phyloP scores from a whole-genome alignment of 768 basidiomycete species.

The Clitopilus hobsonii region DNA sequence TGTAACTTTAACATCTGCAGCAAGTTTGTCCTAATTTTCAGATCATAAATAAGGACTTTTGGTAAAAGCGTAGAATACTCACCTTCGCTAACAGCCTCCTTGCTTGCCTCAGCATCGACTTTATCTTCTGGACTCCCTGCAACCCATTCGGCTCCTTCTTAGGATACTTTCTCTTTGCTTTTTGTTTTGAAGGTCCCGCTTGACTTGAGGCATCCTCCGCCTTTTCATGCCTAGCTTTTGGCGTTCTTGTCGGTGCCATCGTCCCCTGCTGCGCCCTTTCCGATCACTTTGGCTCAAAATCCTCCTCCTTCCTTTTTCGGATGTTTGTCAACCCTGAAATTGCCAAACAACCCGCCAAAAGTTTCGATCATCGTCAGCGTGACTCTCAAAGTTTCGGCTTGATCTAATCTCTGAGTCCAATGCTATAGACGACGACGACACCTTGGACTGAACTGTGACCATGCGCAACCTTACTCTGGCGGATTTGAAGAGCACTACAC shows the following conservation, averaged over 20 bases:
- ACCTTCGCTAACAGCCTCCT: constrained; percentile 80
- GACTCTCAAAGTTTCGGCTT: constrained; percentile 1
- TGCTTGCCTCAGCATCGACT: constrained; percentile 80
- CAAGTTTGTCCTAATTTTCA: constrained; percentile 59
- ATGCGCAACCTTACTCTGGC: constrained; percentile 59
- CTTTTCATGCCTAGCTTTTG: constrained; percentile 5
- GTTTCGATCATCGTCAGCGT: constrained; percentile 5
- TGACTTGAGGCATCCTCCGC: constrained; percentile 12
- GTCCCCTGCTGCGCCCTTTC: background rate
- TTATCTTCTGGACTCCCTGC: constrained; percentile 83
- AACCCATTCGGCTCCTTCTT: constrained; percentile 25
- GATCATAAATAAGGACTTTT: background rate
- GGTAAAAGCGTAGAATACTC: constrained; percentile 3
- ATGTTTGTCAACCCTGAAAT: constrained; percentile 6
- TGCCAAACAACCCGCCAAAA: constrained; percentile 9
- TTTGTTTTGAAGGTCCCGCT: constrained; percentile 14
- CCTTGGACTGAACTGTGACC: constrained; percentile 3
- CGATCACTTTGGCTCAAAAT: background rate
- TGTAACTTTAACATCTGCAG: constrained; percentile 78
- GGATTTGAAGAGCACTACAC: constrained; percentile 17
- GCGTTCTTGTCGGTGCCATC: constrained; percentile 16
- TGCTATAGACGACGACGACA: constrained; percentile 4
- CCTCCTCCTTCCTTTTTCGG: background rate
- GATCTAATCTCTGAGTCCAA: background rate
- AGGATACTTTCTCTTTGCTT: constrained; percentile 15